Evolutionary conservation across 78 protist species (phyloP).

Genomic region (Monosiga brevicollis): DNA sequence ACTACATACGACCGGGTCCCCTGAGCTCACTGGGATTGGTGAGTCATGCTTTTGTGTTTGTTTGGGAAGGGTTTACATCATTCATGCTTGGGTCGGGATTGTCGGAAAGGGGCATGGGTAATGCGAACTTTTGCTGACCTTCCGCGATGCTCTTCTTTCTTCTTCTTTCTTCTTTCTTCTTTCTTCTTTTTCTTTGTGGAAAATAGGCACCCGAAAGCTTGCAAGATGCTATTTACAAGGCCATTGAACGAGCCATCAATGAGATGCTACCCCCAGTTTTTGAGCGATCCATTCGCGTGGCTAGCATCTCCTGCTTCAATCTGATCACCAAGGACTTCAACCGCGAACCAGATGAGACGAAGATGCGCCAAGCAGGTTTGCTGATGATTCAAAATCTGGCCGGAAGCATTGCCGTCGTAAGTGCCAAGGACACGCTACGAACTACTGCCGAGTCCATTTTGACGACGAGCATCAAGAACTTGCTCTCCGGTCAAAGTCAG

Average conservation of each 20-base stretch:
- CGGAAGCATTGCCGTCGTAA: slow-evolving; percentile 80
- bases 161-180: too few species aligned
- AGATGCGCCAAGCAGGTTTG: slow-evolving; percentile 75
- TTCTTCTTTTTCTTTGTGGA: too few species aligned
- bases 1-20: too few species aligned
- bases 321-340: slow-evolving; percentile 89
- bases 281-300: slow-evolving; percentile 78
- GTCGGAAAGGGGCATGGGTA: too few species aligned
- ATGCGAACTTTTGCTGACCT: too few species aligned
- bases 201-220: too few species aligned
- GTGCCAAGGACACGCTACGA: slow-evolving; percentile 89
- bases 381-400: slow-evolving; percentile 82
- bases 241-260: slow-evolving; percentile 64
- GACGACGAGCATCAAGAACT: slow-evolving; percentile 18
- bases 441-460: slow-evolving; percentile 40
- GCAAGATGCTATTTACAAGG: too few species aligned
- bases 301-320: slow-evolving; percentile 76
- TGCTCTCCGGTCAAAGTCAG: background rate
- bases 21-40: too few species aligned
- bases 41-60: too few species aligned
- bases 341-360: slow-evolving; percentile 75
- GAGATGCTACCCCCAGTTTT: slow-evolving; percentile 83
- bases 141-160: too few species aligned
- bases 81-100: too few species aligned
- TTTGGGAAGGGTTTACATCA: too few species aligned